phyloP scores from a whole-genome alignment of 371 early-diverging fungal species.

The Mucor racemosus region DNA sequence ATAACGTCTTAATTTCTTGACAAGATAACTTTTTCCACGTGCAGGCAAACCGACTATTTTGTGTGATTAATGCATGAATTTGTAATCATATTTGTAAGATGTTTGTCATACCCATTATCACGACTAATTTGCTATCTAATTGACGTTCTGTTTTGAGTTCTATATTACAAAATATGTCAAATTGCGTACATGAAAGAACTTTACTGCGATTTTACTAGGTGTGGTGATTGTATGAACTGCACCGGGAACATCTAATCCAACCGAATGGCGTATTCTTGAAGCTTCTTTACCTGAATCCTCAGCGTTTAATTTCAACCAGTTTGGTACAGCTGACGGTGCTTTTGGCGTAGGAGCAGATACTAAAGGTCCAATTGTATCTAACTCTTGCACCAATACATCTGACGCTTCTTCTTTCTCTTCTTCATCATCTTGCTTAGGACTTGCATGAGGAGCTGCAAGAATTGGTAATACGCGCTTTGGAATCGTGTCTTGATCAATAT shows the following conservation, averaged over 20 bases:
- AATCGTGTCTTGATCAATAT: constrained; percentile 21
- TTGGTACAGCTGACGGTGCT: constrained; percentile 12
- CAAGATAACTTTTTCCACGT: constrained; percentile 88
- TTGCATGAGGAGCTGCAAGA: constrained; percentile 18
- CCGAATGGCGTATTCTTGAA: constrained; percentile 22
- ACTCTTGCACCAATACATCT: background rate
- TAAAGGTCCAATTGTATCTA: background rate
- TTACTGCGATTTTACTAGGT: constrained; percentile 17
- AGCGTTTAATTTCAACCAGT: constrained; percentile 19
- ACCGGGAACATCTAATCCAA: constrained; percentile 43
- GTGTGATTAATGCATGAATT: constrained; percentile 7
- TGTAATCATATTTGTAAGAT: background rate
- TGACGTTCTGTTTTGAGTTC: constrained; percentile 41
- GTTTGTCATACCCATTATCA: constrained; percentile 65
- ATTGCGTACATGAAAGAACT: too few relatives aligned
- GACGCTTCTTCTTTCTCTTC: background rate
- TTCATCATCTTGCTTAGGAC: constrained; percentile 8
- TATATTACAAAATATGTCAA: constrained; percentile 1
- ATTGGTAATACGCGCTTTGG: constrained; percentile 26
- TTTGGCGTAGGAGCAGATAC: background rate
- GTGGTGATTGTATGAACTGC: constrained; percentile 39
- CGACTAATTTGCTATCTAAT: constrained; percentile 59
- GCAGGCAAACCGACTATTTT: constrained; percentile 82
- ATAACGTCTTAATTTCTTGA: constrained; percentile 84
- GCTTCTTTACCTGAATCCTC: constrained; percentile 7